Percentiles rank a stretch among this genome's conserved stretches.
Evolutionary conservation across 2,329 filamentous ascomycete species (phyloP).

Genomic region (Magnaporthales sp.): DNA sequence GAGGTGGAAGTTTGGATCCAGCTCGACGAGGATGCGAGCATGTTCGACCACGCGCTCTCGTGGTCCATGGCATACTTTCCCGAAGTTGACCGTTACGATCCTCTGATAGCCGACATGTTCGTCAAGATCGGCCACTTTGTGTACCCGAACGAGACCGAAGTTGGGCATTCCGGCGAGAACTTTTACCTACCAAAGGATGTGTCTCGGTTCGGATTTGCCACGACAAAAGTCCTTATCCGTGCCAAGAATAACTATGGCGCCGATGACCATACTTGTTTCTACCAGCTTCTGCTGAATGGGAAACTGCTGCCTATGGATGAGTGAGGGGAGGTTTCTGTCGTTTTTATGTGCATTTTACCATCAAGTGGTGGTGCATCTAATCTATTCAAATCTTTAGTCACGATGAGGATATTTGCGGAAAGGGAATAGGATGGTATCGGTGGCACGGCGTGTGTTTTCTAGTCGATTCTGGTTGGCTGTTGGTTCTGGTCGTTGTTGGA

Average conservation of each 20-base stretch:
- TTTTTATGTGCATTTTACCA: background rate
- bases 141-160: constrained; percentile 36
- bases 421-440: background rate
- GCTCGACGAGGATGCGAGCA: constrained; percentile 33
- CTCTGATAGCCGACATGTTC: constrained; percentile 30
- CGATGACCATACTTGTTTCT: constrained; percentile 54
- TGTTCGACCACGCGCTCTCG: constrained; percentile 16
- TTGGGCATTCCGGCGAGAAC: constrained; percentile 35
- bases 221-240: constrained; percentile 45
- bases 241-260: constrained; percentile 51
- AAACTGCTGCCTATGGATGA: constrained; percentile 14
- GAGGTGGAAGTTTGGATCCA: constrained; percentile 63
- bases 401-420: background rate
- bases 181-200: constrained; percentile 45
- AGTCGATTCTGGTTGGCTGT: background rate
- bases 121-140: constrained; percentile 49
- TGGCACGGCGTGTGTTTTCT: background rate
- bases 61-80: constrained; percentile 36
- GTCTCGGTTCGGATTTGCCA: constrained; percentile 33
- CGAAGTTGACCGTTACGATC: constrained; percentile 13
- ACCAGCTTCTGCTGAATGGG: constrained; percentile 52
- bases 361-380: background rate
- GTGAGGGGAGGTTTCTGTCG: background rate
- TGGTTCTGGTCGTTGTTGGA: background rate
- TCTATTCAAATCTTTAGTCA: background rate